These are phyloP conservation scores for Calonectria pauciramosa DNA, from an alignment of 2,329 filamentous ascomycete species.

Conservation along the genomic window DNA sequence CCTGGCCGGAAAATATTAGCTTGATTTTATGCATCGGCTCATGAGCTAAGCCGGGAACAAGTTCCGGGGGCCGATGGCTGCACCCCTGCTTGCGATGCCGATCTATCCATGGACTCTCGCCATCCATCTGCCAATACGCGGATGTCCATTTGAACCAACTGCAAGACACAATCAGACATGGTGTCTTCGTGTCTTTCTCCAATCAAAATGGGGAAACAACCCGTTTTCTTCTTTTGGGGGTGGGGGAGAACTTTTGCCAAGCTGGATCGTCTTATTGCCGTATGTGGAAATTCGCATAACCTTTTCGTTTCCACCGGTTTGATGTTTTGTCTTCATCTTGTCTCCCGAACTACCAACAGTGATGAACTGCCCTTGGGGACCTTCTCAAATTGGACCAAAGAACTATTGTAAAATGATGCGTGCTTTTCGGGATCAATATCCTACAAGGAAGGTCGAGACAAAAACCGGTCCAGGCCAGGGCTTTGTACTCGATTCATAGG, in stretches of 20 bases:
- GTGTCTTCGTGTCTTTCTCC: not conserved
- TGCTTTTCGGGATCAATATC: not conserved
- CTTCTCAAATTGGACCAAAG: conserved; percentile 22
- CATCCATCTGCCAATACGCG: not conserved
- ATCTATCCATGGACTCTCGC: conserved; percentile 14
- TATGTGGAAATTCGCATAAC: not conserved
- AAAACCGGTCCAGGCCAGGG: not conserved
- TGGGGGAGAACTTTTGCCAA: not conserved
- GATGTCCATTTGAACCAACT: not conserved
- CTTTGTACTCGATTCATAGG: not conserved
- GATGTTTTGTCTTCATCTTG: not conserved
- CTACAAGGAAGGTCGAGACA: conserved; percentile 11
- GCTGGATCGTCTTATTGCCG: not conserved
- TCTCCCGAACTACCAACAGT: not conserved
- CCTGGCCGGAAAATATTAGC: not conserved
- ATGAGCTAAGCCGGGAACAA: not conserved
- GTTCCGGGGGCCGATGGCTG: not conserved
- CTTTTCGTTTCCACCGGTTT: not conserved
- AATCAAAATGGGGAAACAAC: not conserved
- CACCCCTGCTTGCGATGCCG: conserved; percentile 6
- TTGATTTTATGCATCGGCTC: not conserved
- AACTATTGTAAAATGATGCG: not conserved
- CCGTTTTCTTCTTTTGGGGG: not conserved
- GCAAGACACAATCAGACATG: not conserved
- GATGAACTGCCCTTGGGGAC: not conserved